Conservation (phyloP, 2,329 filamentous ascomycete genomes). For the Aspergillus brasiliensis region DNA sequence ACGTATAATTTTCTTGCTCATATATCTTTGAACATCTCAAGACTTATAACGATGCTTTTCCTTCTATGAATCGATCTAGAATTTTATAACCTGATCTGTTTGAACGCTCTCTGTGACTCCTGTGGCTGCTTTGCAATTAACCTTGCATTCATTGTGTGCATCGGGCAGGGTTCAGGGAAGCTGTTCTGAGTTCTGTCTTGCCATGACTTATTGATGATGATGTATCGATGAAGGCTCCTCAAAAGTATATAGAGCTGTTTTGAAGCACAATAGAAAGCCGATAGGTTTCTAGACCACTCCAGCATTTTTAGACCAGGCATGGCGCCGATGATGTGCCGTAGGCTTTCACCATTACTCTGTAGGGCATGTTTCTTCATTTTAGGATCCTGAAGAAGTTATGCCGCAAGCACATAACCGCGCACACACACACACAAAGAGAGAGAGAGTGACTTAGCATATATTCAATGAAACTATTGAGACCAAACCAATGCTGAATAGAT, state of each 20-base stretch:
- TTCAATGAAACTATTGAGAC: too few species aligned
- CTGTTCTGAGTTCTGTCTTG: constrained; percentile 1
- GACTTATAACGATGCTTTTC: constrained; percentile 4
- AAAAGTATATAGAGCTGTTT: constrained; percentile 27
- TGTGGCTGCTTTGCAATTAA: background rate
- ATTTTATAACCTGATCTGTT: constrained; percentile 1
- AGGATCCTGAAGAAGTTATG: too few species aligned
- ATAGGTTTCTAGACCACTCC: constrained; percentile 14
- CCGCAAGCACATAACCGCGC: too few species aligned
- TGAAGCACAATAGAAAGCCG: constrained; percentile 17
- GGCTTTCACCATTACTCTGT: background rate
- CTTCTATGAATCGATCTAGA: constrained; percentile 8
- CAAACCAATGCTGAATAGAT: too few species aligned
- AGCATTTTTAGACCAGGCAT: background rate
- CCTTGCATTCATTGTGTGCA: background rate
- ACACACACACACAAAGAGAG: too few species aligned
- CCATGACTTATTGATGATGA: constrained; percentile 26
- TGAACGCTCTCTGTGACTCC: background rate
- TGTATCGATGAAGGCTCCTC: constrained; percentile 26
- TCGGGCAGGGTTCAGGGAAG: background rate
- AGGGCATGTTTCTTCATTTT: too few species aligned
- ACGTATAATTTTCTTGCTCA: constrained; percentile 20
- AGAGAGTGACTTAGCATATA: too few species aligned
- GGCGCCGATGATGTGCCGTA: background rate
- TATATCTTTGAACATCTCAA: constrained; percentile 6